phyloP scores from a whole-genome alignment of 768 basidiomycete genomes.

The Coprinopsis strossmayeri region DNA sequence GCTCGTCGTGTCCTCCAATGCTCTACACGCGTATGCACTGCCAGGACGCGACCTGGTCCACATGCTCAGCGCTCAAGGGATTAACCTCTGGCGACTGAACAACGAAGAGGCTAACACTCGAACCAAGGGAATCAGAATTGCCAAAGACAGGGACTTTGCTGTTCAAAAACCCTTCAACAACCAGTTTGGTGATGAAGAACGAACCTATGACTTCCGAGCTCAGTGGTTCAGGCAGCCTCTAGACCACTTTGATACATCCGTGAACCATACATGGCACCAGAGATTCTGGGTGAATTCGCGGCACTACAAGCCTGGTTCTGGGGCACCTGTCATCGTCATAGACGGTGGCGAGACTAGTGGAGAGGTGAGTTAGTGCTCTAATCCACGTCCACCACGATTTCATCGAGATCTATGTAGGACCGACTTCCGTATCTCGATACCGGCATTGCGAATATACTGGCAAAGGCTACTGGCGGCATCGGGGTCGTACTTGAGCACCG shows the following conservation, averaged over 20 bases:
- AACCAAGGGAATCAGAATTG: constrained; percentile 14
- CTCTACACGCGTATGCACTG: not conserved
- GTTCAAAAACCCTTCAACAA: constrained; percentile 8
- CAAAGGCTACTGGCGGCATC: constrained; percentile 80
- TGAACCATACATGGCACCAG: constrained; percentile 66
- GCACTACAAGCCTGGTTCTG: constrained; percentile 63
- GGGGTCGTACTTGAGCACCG: constrained; percentile 91
- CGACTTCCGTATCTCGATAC: constrained; percentile 60
- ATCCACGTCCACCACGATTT: not conserved
- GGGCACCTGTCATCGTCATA: constrained; percentile 82
- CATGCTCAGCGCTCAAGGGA: constrained; percentile 45
- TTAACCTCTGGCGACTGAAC: constrained; percentile 60
- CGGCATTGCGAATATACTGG: constrained; percentile 82
- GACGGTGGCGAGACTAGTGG: constrained; percentile 95
- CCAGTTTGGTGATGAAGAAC: too few relatives aligned
- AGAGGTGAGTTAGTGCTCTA: constrained; percentile 35
- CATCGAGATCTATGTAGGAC: constrained; percentile 22
- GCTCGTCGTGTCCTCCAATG: not conserved
- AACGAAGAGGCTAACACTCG: constrained; percentile 12
- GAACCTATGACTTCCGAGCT: constrained; percentile 39
- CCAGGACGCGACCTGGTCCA: constrained; percentile 14
- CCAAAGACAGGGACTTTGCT: constrained; percentile 17
- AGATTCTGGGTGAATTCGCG: constrained; percentile 90
- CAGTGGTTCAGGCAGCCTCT: constrained; percentile 80
- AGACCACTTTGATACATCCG: constrained; percentile 64